Evolutionary conservation across 2,329 filamentous ascomycete species (phyloP).

Genomic region (Pseudogymnoascus verrucosus): DNA sequence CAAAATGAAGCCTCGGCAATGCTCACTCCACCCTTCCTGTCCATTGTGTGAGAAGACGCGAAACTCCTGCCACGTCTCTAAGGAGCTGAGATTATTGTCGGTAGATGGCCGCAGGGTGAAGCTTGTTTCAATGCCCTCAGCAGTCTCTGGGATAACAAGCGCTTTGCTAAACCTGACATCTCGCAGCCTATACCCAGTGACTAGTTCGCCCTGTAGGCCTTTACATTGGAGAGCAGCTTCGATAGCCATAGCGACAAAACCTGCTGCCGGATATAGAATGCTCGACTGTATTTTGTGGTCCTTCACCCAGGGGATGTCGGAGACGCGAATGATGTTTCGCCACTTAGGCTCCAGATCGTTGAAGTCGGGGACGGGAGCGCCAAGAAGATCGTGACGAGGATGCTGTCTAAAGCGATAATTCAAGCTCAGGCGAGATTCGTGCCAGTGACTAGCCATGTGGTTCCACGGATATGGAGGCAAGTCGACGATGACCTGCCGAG

Average conservation of each 20-base stretch:
- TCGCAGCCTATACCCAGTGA: constrained; percentile 12
- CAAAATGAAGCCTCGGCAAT: constrained; percentile 20
- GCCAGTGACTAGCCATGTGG: constrained; percentile 43
- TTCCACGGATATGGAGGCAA: constrained; percentile 48
- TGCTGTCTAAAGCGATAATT: constrained; percentile 37
- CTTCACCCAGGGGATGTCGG: constrained; percentile 44
- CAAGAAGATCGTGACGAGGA: constrained; percentile 43
- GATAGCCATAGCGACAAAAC: constrained; percentile 42
- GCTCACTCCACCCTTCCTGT: constrained; percentile 21
- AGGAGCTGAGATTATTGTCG: constrained; percentile 13
- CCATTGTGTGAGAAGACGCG: constrained; percentile 18
- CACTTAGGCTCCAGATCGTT: constrained; percentile 20
- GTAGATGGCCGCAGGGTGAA: constrained; percentile 17
- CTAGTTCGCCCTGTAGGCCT: too few relatives aligned
- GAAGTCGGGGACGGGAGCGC: constrained; percentile 21
- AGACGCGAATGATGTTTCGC: constrained; percentile 22
- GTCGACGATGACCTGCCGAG: constrained; percentile 28
- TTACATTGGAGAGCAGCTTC: constrained; percentile 28
- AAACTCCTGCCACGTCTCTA: constrained; percentile 16
- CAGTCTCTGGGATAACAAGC: constrained; percentile 17
- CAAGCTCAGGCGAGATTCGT: constrained; percentile 41
- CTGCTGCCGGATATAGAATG: constrained; percentile 43
- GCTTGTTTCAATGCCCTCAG: constrained; percentile 20
- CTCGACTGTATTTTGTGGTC: constrained; percentile 45
- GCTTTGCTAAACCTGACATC: constrained; percentile 22